phyloP scores from a whole-genome alignment of 2,329 filamentous ascomycete genomes.

The Calonectria hawksworthii region DNA sequence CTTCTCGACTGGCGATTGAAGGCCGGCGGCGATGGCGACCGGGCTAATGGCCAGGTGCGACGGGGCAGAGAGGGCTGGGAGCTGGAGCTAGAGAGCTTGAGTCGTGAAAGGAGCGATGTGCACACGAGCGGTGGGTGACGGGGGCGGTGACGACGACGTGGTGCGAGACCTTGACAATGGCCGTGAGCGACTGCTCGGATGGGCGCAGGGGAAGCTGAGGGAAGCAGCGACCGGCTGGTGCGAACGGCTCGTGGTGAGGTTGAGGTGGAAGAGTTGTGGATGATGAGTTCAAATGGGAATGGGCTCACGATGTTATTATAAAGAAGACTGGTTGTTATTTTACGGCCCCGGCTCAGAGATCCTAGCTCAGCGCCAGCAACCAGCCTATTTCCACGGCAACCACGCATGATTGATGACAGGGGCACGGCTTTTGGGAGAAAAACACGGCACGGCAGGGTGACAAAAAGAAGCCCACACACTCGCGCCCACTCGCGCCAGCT shows the following conservation, averaged over 20 bases:
- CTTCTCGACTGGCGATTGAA: constrained; percentile 19
- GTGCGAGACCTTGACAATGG: constrained; percentile 21
- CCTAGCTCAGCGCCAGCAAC: constrained; percentile 38
- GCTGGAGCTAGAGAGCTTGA: background rate
- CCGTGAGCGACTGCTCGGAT: constrained; percentile 26
- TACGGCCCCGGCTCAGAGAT: constrained; percentile 31
- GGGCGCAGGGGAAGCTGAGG: constrained; percentile 22
- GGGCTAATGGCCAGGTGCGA: constrained; percentile 19
- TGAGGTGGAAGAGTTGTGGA: constrained; percentile 29
- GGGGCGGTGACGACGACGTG: constrained; percentile 27
- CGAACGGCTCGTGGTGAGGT: constrained; percentile 41
- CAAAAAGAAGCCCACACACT: background rate
- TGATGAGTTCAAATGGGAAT: constrained; percentile 30
- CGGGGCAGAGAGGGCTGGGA: background rate
- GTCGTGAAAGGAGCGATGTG: constrained; percentile 1
- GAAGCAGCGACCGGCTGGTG: constrained; percentile 30
- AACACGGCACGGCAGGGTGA: background rate
- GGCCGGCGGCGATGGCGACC: constrained; percentile 13
- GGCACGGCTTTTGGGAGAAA: constrained; percentile 19
- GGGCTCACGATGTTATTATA: constrained; percentile 52
- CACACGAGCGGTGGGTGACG: constrained; percentile 35
- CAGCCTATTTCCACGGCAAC: constrained; percentile 16
- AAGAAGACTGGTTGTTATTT: constrained; percentile 45
- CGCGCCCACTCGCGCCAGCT: no score
- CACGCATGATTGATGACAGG: constrained; percentile 36